phyloP scores from a whole-genome alignment of 2,329 filamentous ascomycete species.

The Trematosphaeria pertusa region DNA sequence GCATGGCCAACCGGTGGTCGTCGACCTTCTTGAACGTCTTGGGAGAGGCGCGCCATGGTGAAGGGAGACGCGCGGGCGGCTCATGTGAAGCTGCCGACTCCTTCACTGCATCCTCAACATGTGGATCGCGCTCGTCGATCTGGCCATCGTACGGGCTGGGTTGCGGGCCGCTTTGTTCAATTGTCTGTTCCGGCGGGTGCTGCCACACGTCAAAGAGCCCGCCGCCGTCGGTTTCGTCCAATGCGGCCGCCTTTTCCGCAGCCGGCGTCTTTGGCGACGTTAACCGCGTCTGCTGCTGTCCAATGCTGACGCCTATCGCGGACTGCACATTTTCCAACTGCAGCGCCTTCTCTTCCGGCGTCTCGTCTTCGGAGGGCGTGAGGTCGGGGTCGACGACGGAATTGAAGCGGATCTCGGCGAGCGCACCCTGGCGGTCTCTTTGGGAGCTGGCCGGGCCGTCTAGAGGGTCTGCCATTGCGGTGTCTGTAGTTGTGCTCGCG shows the following conservation, averaged over 20 bases:
- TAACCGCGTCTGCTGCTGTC: slow-evolving; percentile 63
- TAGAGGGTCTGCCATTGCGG: slow-evolving; percentile 30
- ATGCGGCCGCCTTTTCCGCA: slow-evolving; percentile 64
- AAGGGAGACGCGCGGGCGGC: slow-evolving; percentile 45
- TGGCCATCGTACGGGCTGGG: slow-evolving; percentile 1
- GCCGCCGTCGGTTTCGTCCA: slow-evolving; percentile 56
- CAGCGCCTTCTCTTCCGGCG: slow-evolving; percentile 34
- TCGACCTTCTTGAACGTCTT: slow-evolving; percentile 45
- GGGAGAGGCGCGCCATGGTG: slow-evolving; percentile 53
- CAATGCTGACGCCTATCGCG: slow-evolving; percentile 66
- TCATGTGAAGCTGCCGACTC: slow-evolving; percentile 16
- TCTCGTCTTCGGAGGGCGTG: slow-evolving; percentile 56
- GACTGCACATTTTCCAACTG: slow-evolving; percentile 51
- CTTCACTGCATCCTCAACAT: slow-evolving; percentile 1
- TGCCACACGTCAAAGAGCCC: slow-evolving; percentile 57
- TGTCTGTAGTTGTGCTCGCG: neutral
- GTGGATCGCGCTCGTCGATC: neutral
- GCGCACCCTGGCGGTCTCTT: slow-evolving; percentile 42
- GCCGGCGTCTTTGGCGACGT: slow-evolving; percentile 64
- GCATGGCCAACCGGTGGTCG: slow-evolving; percentile 46
- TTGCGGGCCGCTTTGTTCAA: slow-evolving; percentile 15
- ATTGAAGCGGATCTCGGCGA: slow-evolving; percentile 52
- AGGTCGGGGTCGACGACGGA: slow-evolving; percentile 47
- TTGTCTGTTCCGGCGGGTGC: slow-evolving; percentile 32
- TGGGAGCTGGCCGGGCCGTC: slow-evolving; percentile 9